Base-by-base conservation (phyloP, 441 rosid genomes). In the Rhodomyrtus psidioides region DNA sequence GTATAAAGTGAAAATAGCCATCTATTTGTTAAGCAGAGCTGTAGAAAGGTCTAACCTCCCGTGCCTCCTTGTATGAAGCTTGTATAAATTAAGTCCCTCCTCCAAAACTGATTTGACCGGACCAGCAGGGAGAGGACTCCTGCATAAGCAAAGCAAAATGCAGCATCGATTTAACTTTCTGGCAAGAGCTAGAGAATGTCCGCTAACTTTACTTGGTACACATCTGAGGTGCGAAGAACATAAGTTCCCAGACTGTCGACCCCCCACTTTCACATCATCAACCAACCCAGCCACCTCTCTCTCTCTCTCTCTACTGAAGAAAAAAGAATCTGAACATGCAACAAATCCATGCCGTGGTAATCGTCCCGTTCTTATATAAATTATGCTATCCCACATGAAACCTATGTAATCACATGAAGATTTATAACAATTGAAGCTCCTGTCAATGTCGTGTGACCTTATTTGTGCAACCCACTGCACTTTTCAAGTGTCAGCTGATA, bases 91-190 rank as follows among this genome's bases (percentile, higher is more conserved):
- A 82, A 95, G 91, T 83, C 99, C 99, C 92, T 97, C 98, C 88
- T 95, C 98, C 90, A 97, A 79, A 88, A 94, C 86, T 49, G 88
- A 92, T 86, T 89, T 92, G 85, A 96, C 94, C 84, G 93, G 84
- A 91, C 90, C 95, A 87, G n/a, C n/a, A n/a, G 99, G 98, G 88
- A 96, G 85, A 88, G 98, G 94, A 84, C 86, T 90, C 96, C 99
- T 96, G 93, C 86, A 91, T 53, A 88, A 83, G 70, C 87, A 90
- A 39, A 28, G 70, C 23, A 49, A 76, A 84, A 42, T 82, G 83
- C 42, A 16, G 58, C 83, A 53, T 27, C 4, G 24, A 55, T 53
- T 34, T n/a, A 55, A 79, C 21, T 26, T n/a, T n/a, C 65, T 12
- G 15, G n/a, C 53, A 55, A 55, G 54, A 27, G 51, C 15, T 39